Evolutionary conservation across 441 rosid species (phyloP), one percentile per base, ranked within the genome.

Genomic region (Omphalea diandra): DNA sequence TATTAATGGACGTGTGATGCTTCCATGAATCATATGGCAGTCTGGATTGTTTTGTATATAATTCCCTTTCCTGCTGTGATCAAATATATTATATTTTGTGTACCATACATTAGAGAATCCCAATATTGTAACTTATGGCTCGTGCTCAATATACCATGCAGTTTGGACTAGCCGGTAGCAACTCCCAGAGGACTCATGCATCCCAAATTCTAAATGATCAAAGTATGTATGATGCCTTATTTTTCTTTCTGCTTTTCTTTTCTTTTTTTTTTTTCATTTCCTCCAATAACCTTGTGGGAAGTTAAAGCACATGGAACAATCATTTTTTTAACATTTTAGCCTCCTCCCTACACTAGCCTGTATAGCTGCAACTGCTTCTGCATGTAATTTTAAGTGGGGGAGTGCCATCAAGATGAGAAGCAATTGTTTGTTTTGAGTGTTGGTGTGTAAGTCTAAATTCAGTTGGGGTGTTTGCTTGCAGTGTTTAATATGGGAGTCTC

Each of bases 131-230:
- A 53, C 47, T 61, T 32, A 22, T 47, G 41, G 63, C 5, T 35
- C 61, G 38, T 59, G 49, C 56, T 77, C 12, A 59, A 68, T 58
- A 49, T 27, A 5, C 64, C 61, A 38, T 77, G 87, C 88, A 93
- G 89, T 87, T 46, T 84, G 97, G 93, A 78, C 80, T 93, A 82
- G 35, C 93, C 50, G 93, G 94, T 75, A 77, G 76, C 73, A 95
- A 87, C 82, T 53, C 92, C 14, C 98, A 95, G 78, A 79, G 98
- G 75, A 80, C 76, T 67, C 97, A 84, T 62, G 70, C 94, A 56
- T 84, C 99, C 52, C 95, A 93, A 79, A 82, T 89, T 67, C 79
- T 90, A 74, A 88, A 78, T 59, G 98, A 96, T 73, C 97, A 90
- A 75, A 86, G 97, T 93, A 88, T 44, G 88, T 54, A 62, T 52